Base-by-base conservation (phyloP, 257 asterid species). In the Perilla frutescens region DNA sequence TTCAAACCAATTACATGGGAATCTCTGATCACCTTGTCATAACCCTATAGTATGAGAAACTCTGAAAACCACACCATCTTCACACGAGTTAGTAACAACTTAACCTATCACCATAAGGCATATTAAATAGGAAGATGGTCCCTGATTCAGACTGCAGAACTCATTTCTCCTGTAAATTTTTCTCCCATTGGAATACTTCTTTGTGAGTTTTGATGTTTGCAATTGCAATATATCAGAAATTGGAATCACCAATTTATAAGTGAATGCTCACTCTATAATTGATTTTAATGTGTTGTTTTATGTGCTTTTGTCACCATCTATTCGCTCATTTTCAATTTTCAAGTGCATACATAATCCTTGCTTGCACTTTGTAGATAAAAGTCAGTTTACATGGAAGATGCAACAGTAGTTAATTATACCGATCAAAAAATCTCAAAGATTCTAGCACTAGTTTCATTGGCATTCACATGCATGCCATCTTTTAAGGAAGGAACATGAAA, bases 181-280 rank as follows among this genome's bases (percentile, higher is more conserved):
- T 72, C 59, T 60, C 54, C 62, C 10, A 41, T 1, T 29, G 48
- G 40, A 6, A 49, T 47, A 47, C 43, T 45, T 45, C 45, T 56
- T 43, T 34, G 20, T 11, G 62, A 12, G n/a, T n/a, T 15, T 12
- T 44, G 3, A n/a, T 40, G 12, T 62, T 62, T 36, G 26, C 50
- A 39, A 11, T 68, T 15, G 8, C 36, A 53, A 20, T 41, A 51
- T 20, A 69, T 29, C 31, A 31, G 53, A 72, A 50, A n/a, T 51
- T 7, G 29, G 50, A 50, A 49, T 9, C 65, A 50, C 45, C 64
- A 73, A 67, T 56, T 57, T 32, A 12, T 8, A 77, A 77, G 48
- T 15, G 67, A 50, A 37, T 56, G 12, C 12, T 54, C 41, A 44
- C 37, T 49, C 20, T 77, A 7, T 60, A 34, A 10, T 44, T 76